Evolutionary conservation across 2,329 filamentous ascomycete genomes (phyloP), one percentile per base, ranked within the genome.

Genomic region (Thielaviopsis musarum): DNA sequence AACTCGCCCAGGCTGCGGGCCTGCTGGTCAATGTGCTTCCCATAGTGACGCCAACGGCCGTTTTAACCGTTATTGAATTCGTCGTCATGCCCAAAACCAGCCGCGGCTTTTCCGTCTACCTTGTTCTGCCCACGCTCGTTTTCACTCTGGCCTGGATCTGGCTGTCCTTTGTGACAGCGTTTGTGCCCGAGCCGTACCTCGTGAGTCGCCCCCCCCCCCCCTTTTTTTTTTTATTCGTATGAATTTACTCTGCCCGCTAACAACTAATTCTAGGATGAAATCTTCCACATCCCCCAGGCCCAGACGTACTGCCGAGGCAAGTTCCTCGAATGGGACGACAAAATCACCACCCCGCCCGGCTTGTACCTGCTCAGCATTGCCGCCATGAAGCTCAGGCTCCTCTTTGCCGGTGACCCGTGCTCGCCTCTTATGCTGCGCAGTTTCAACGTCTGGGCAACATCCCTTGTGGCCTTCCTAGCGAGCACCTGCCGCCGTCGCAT

Each of bases 291-390:
- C 22, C 88, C 89, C 0, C 93, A 98, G 71, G 90, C 90, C 0
- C 88, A 95, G 66, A 82, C 80, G 30, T 98, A 95, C 70, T 96
- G 91, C 70, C 70, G 79, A 49, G 84, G 85, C 12, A 78, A 79
- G 58, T 95, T 85, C 73, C 69, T 70, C 13, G 77, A 88, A 59
- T 98, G 93, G 93, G 91, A 98, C 70, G 85, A 91, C 62, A 98
- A 97, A 70, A 93, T 98, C 68, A 98, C 93, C 0, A 98, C 93
- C 1, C 93, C 93, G 0, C 91, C 93, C 0, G 93, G 91, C 38
- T 74, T 98, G 74, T 89, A 75, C 69, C 75, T 66, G 21, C 21
- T 57, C 19, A 77, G 77, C 0, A 63, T 64, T 19, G 22, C 54
- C 21, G 56, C 62, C 19, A 57, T 57, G 12, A 54, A 52, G 21